A percentile compares a stretch with the other conserved stretches of the same genome.
phyloP scores from a whole-genome alignment of 495 filamentous ascomycete species.

The Thozetella sp. region DNA sequence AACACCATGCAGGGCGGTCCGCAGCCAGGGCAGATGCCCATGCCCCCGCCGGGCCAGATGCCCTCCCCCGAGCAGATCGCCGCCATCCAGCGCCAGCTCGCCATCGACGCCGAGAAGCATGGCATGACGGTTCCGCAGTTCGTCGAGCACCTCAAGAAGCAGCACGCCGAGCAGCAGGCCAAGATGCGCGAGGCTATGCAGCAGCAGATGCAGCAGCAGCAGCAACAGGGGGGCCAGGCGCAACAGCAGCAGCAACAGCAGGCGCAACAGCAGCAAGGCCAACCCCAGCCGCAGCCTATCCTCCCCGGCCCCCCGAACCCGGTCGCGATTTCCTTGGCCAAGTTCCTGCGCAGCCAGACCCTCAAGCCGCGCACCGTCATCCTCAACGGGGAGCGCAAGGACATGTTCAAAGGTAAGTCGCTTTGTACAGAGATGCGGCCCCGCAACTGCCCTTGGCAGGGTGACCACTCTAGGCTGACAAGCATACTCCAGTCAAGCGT shows the following conservation, averaged over 20 bases:
- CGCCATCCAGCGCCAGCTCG: constrained; percentile 81
- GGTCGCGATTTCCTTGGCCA: constrained; percentile 84
- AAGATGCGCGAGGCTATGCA: constrained; percentile 33
- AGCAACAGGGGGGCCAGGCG: constrained; percentile 60
- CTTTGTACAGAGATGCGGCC: too few relatives aligned
- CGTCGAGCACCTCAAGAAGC: constrained; percentile 53
- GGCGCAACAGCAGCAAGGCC: constrained; percentile 54
- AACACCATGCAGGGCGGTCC: constrained; percentile 10
- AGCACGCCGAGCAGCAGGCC: constrained; percentile 47
- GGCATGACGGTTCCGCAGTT: constrained; percentile 79
- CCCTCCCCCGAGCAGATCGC: constrained; percentile 85
- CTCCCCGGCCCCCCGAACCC: constrained; percentile 80
- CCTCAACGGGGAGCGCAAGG: constrained; percentile 93
- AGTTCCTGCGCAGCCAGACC: constrained; percentile 82
- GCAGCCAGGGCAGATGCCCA: constrained; percentile 31
- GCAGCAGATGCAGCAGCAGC: constrained; percentile 31
- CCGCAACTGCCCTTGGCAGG: too few relatives aligned
- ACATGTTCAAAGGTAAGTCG: constrained; percentile 88
- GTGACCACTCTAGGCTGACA: background rate
- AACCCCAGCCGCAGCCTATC: constrained; percentile 60
- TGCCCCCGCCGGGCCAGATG: constrained; percentile 54
- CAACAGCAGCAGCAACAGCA: constrained; percentile 68
- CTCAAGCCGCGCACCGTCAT: constrained; percentile 92
- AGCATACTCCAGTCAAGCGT: constrained; percentile 75
- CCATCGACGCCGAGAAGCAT: constrained; percentile 70